These are phyloP conservation scores for Aspergillus pseudonomiae DNA, from an alignment of 2,329 filamentous ascomycete species.

Conservation along the genomic window DNA sequence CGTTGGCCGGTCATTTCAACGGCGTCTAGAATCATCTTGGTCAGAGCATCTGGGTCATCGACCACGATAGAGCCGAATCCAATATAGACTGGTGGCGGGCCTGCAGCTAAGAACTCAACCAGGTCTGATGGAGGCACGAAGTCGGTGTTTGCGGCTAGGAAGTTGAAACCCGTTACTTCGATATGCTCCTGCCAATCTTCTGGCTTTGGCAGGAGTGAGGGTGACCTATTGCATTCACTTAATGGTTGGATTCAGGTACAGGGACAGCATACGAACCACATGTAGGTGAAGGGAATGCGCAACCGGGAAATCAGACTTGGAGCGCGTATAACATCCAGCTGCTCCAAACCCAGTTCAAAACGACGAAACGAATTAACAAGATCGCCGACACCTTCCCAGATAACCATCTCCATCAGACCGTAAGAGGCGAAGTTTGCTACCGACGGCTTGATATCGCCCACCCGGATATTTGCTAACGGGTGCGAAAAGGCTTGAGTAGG, in stretches of 20 bases:
- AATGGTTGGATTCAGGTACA: too few species aligned
- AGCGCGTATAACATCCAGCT: conserved; percentile 77
- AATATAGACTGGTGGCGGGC: conserved; percentile 74
- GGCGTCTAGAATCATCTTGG: conserved; percentile 70
- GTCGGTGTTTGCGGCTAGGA: conserved; percentile 67
- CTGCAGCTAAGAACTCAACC: conserved; percentile 65
- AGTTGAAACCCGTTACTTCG: conserved; percentile 73
- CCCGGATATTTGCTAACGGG: conserved; percentile 77
- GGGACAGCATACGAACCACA: conserved; percentile 58
- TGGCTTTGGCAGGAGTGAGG: conserved; percentile 73
- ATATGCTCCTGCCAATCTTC: conserved; percentile 75
- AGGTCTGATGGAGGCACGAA: conserved; percentile 68
- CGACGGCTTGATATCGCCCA: conserved; percentile 69
- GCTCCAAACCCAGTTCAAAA: conserved; percentile 71
- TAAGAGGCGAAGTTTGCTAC: conserved; percentile 80
- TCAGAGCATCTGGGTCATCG: conserved; percentile 72
- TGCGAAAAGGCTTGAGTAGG: conserved; percentile 82
- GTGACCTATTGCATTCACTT: conserved; percentile 52
- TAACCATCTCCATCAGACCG: conserved; percentile 80
- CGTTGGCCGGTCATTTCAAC: conserved; percentile 67
- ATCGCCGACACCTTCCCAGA: conserved; percentile 86
- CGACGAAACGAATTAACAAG: conserved; percentile 57
- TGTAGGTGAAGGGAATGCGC: conserved; percentile 81
- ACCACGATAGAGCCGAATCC: conserved; percentile 81
- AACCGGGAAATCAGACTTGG: conserved; percentile 76